Evolutionary conservation across 2,329 filamentous ascomycete species (phyloP), one percentile per base, ranked within the genome.

Genomic region (Catunica adiposa): DNA sequence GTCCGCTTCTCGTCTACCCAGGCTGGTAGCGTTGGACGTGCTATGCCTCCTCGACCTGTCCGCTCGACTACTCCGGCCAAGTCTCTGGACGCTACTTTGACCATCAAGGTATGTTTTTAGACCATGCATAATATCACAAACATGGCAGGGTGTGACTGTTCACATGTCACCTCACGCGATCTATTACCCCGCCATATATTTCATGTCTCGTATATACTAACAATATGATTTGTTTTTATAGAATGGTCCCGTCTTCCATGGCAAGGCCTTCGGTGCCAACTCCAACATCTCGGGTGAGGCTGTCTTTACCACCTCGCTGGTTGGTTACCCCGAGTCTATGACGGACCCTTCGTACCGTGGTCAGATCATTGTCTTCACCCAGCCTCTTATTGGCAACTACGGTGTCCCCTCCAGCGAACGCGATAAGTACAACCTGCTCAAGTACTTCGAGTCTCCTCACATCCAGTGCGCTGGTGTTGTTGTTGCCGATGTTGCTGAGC

Each of bases 401-500:
- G 92, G 92, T 64, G 90, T 98, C 17, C 92, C 92, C 15, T 94
- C 89, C 31, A 81, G 77, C 61, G 78, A 82, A 64, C 84, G 88
- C 61, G 92, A 98, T 69, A 74, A 89, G 69, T 86, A 82, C 70
- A 92, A 92, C 64, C 80, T 98, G 58, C 77, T 97, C 68, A 92
- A 92, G 73, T 94, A 97, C 76, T 98, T 98, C 65, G 92, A 98
- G 73, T 96, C 89, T 26, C 92, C 92, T 54, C 88, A 97, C 71
- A 89, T 98, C 62, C 92, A 98, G 75, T 94, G 90, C 59, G 86
- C 86, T 60, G 92, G 89, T 70, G 85, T 98, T 53, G 90, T 98
- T 50, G 92, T 98, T 55, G 88, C 90, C 64, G 92, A 98, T 67
- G 89, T 90, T 60, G 90, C 92, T 47, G 77, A 87, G 68, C 80